phyloP scores from a whole-genome alignment of 768 basidiomycete species.

The Multifurca ochricompacta region DNA sequence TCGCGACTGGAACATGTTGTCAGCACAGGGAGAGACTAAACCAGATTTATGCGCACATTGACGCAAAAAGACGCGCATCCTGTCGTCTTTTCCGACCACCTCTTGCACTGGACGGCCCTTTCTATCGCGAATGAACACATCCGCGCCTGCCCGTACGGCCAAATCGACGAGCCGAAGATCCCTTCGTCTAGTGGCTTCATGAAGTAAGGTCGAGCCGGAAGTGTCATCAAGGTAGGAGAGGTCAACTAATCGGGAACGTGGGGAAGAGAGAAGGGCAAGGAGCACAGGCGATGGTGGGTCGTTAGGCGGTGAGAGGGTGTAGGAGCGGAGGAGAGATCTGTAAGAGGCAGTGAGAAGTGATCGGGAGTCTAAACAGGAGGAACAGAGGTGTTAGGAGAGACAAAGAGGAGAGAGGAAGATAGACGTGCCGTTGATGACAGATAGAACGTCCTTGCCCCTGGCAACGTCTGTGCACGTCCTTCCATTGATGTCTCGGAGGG shows the following conservation, averaged over 20 bases:
- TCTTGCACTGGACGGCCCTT: constrained; percentile 62
- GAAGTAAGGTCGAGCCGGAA: constrained; percentile 72
- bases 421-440: constrained; percentile 58
- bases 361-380: constrained; percentile 53
- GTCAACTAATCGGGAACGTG: constrained; percentile 64
- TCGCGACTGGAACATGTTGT: constrained; percentile 46
- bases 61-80: constrained; percentile 70
- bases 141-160: constrained; percentile 78
- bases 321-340: constrained; percentile 62
- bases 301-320: constrained; percentile 52
- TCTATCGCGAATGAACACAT: constrained; percentile 79
- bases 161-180: constrained; percentile 78
- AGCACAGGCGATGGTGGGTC: constrained; percentile 34
- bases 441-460: constrained; percentile 53
- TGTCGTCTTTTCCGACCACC: constrained; percentile 69
- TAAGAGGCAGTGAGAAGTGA: constrained; percentile 67
- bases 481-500: constrained; percentile 56
- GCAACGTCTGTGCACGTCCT: constrained; percentile 68
- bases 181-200: constrained; percentile 78
- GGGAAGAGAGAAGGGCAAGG: constrained; percentile 53
- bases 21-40: neutral
- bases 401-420: neutral
- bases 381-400: neutral
- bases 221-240: constrained; percentile 73
- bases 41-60: constrained; percentile 56